Base-by-base conservation (phyloP, 305 asterid genomes). In the Vinca major region DNA sequence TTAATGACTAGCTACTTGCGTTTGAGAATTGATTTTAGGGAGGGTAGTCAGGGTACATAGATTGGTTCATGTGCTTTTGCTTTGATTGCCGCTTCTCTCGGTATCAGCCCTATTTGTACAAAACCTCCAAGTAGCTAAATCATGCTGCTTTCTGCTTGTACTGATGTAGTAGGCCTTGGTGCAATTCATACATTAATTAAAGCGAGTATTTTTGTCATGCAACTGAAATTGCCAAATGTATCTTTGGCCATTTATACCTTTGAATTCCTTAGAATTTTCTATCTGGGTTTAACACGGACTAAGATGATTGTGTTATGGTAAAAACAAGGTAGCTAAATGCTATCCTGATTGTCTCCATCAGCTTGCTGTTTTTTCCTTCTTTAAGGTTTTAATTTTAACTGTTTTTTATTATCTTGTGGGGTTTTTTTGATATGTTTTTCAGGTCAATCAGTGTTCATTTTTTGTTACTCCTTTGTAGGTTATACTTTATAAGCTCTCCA, bases 401-500 rank as follows among this genome's bases (percentile, higher is more conserved):
- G n/a, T n/a, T n/a, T n/a, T n/a, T n/a, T n/a, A n/a, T n/a, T n/a
- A n/a, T n/a, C n/a, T n/a, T n/a, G n/a, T n/a, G n/a, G n/a, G n/a
- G 33, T 26, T 26, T 9, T 1, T 40, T 10, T 44, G 19, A 2
- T n/a, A 1, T 11, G 1, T 40, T 20, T 7, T 17, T 13, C 14
- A 61, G 36, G 55, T 61, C 47, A 1, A 0, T 62, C 7, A 50
- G 37, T 56, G 26, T 73, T 80, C 53, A 75, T 65, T 48, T 9
- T 74, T 26, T 10, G 43, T 19, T 63, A 0, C 37, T 71, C 56
- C 19, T 72, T 61, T 62, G 70, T 62, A 94, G 99, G 91, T 94
- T 66, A 77, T 89, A 74, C 83, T 89, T 47, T 91, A 86, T 76
- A 94, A 91, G 86, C 90, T 80, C 71, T 88, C 96, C 26, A 66